Base-by-base conservation (phyloP, 805 yeast genomes). In the Candida patagonica region DNA sequence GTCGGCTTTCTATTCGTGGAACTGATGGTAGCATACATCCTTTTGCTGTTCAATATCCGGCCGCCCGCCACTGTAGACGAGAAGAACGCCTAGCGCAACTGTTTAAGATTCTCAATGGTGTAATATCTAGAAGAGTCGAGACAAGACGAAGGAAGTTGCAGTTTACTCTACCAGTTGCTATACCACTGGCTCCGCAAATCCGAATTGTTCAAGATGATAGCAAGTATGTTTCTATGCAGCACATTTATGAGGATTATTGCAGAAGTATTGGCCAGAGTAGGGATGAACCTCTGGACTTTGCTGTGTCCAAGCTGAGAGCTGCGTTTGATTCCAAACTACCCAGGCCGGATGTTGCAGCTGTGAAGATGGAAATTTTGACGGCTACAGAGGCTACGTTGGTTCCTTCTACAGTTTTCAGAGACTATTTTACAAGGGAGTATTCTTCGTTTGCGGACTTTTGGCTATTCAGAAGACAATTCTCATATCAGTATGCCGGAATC, bases 31-130 rank as follows among this genome's bases (percentile, higher is more conserved):
- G 85, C 46, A 60, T 81, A 38, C 96, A 89, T 61, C 76, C 89
- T 35, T 94, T 92, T 68, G 94, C 96, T 0, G 94, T 92, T 16
- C 98, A 92, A 65, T 87, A 83, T 60, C 98, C 99, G 5, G 94
- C 97, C 12, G 96, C 96, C 9, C 78, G 99, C 51, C 96, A 89
- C 54, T 85, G 95, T 51, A 80, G 98, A 56, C 77, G 98, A 40
- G 99, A 92, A 57, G 99, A 92, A 56, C 73, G 95, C 40, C 78
- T 92, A 42, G 81, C 86, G 69, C 98, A 92, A 59, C 63, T 92
- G 47, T 88, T 87, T 69, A 74, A 96, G 48, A 76, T 92, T 35
- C 78, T 94, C 64, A 88, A 87, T 57, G 85, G 83, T 46, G 78
- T 83, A 1, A 63, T 94, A 40, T 67, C 79, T 0, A 76, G 80